Conservation (phyloP, 179 eudicot genomes). For the Drosera spatulata region DNA sequence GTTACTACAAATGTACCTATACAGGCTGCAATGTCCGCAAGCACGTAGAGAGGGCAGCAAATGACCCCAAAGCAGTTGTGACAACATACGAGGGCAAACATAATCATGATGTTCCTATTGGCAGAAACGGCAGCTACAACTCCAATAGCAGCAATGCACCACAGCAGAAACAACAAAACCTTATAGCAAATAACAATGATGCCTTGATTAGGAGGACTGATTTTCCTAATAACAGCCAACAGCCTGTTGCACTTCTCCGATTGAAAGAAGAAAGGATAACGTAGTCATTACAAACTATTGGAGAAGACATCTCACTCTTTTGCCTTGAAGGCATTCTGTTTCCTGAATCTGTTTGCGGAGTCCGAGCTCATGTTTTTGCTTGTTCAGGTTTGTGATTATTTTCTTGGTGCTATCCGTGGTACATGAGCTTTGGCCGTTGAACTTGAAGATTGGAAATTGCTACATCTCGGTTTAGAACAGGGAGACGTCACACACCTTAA, state of each 20-base stretch:
- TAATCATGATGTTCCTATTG: constrained; percentile 60
- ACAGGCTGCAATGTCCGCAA: constrained; percentile 85
- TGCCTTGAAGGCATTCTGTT: background rate
- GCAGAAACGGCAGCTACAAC: constrained; percentile 72
- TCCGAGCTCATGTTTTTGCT: too few species aligned
- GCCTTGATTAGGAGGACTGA: constrained; percentile 24
- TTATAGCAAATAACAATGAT: constrained; percentile 15
- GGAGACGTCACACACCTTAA: too few species aligned
- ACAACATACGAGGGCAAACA: constrained; percentile 96
- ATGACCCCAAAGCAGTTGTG: constrained; percentile 76
- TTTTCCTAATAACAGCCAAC: constrained; percentile 29
- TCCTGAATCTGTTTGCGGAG: too few species aligned
- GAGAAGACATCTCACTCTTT: background rate
- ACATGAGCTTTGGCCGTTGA: too few species aligned
- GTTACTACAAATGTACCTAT: constrained; percentile 80
- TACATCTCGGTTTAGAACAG: too few species aligned
- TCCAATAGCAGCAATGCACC: constrained; percentile 22
- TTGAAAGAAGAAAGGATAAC: constrained; percentile 61
- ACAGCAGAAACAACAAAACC: constrained; percentile 31
- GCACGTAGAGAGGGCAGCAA: constrained; percentile 83
- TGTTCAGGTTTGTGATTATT: too few species aligned
- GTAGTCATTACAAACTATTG: constrained; percentile 5
- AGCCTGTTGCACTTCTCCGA: constrained; percentile 32
- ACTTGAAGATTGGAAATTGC: too few species aligned
- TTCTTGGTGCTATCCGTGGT: too few species aligned